phyloP scores from a whole-genome alignment of 495 filamentous ascomycete genomes.

The Aspergillus conjunctus region DNA sequence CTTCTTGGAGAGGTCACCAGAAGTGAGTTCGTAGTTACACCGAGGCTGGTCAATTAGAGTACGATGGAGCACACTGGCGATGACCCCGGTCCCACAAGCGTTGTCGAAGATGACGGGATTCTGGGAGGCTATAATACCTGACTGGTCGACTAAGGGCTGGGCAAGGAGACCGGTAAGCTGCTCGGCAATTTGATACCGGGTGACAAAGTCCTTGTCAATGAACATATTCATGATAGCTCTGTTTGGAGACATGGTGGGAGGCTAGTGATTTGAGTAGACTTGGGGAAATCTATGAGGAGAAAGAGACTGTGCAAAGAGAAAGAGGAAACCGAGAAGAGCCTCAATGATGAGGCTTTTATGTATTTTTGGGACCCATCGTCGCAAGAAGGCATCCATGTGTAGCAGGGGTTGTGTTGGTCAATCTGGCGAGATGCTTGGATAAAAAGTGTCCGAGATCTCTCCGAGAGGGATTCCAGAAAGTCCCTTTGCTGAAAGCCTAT shows the following conservation, averaged over 20 bases:
- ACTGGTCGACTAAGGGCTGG: conserved; percentile 33
- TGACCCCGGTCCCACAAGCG: conserved; percentile 46
- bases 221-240: conserved; percentile 23
- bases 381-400: not conserved
- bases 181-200: conserved; percentile 38
- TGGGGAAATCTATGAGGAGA: not conserved
- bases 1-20: conserved; percentile 38
- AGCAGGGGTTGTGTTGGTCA: not conserved
- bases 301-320: not conserved
- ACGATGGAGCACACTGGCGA: conserved; percentile 33
- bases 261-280: not conserved
- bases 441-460: conserved; percentile 36
- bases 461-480: not conserved
- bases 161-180: conserved; percentile 36
- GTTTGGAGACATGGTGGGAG: conserved; percentile 20
- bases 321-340: not conserved
- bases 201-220: conserved; percentile 34
- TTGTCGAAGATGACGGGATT: conserved; percentile 41
- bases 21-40: conserved; percentile 33
- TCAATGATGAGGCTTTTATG: not conserved
- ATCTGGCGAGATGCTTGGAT: not conserved
- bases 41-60: conserved; percentile 28
- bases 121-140: conserved; percentile 29
- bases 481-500: not conserved
- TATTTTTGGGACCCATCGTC: not conserved